Evolutionary conservation across 257 asterid species (phyloP).

Genomic region (Sherardia arvensis): DNA sequence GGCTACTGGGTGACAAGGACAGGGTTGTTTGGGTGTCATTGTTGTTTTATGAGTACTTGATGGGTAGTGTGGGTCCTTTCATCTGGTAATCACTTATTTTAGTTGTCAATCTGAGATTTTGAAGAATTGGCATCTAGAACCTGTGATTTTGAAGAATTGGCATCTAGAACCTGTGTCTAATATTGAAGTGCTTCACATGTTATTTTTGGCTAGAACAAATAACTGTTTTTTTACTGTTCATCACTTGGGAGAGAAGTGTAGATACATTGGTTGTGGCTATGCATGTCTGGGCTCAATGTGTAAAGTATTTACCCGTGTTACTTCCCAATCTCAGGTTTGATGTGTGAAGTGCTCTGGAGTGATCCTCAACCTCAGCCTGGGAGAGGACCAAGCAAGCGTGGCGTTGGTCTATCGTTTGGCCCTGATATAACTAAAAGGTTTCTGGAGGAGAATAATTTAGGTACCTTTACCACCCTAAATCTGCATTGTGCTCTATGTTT

Average conservation of each 20-base stretch:
- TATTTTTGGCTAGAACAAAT: not conserved
- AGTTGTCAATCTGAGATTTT: not conserved
- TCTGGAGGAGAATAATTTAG: constrained; percentile 84
- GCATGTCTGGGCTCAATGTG: not conserved
- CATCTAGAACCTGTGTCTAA: not conserved
- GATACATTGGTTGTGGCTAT: not conserved
- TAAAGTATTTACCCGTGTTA: not conserved
- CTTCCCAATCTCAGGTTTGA: constrained; percentile 51
- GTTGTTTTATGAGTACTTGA: not conserved
- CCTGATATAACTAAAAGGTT: constrained; percentile 81
- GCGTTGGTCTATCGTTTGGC: constrained; percentile 96
- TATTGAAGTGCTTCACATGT: not conserved
- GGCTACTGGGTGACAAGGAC: not conserved
- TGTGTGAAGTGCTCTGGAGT: constrained; percentile 99
- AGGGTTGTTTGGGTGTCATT: not conserved
- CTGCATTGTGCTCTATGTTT: not conserved
- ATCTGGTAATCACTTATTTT: not conserved
- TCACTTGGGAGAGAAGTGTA: not conserved
- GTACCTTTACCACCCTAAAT: constrained; percentile 23
- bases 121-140: not conserved
- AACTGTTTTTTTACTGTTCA: not conserved
- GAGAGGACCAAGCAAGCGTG: constrained; percentile 99
- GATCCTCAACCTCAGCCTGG: constrained; percentile 99
- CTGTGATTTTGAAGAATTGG: not conserved
- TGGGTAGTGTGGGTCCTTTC: not conserved